These are phyloP conservation scores for Boletus sp. DNA, from an alignment of 768 basidiomycete species.

Conservation along the genomic window DNA sequence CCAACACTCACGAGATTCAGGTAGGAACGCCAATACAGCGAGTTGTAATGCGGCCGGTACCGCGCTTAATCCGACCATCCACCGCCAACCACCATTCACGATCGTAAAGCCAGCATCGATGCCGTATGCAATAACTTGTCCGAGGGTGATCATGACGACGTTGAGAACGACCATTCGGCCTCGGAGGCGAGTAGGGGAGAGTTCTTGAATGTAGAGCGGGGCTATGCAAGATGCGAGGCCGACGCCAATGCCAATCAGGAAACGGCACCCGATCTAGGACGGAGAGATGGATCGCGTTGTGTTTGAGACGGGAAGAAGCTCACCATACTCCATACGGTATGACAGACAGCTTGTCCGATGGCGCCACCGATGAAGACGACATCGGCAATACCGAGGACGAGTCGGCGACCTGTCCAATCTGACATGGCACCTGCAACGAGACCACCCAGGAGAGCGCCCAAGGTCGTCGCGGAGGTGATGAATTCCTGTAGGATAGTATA, in stretches of 20 bases:
- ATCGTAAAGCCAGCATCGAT: slow-evolving; percentile 67
- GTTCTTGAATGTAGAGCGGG: slow-evolving; percentile 81
- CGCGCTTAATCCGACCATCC: slow-evolving; percentile 79
- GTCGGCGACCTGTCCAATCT: slow-evolving; percentile 67
- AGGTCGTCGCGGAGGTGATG: slow-evolving; percentile 76
- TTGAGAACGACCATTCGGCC: slow-evolving; percentile 80
- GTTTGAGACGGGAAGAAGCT: neutral
- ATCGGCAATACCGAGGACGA: slow-evolving; percentile 65
- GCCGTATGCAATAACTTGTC: slow-evolving; percentile 78
- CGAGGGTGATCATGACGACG: slow-evolving; percentile 78
- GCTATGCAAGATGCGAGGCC: slow-evolving; percentile 77
- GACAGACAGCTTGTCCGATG: slow-evolving; percentile 66
- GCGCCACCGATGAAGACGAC: slow-evolving; percentile 75
- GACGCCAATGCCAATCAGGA: slow-evolving; percentile 73
- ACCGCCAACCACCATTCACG: slow-evolving; percentile 68
- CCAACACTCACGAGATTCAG: slow-evolving; percentile 67
- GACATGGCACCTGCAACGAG: slow-evolving; percentile 49
- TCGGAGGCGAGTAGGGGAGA: slow-evolving; percentile 69
- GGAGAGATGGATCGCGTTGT: neutral
- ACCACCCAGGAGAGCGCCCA: slow-evolving; percentile 76
- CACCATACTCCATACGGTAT: slow-evolving; percentile 70
- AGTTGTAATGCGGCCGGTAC: slow-evolving; percentile 68
- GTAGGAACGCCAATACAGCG: slow-evolving; percentile 58
- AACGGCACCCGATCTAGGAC: slow-evolving; percentile 63
- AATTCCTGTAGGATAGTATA: slow-evolving; percentile 53